Evolutionary conservation across 192 early-diverging fungal species (phyloP).

Genomic region (Phycomyces blakesleeanus): DNA sequence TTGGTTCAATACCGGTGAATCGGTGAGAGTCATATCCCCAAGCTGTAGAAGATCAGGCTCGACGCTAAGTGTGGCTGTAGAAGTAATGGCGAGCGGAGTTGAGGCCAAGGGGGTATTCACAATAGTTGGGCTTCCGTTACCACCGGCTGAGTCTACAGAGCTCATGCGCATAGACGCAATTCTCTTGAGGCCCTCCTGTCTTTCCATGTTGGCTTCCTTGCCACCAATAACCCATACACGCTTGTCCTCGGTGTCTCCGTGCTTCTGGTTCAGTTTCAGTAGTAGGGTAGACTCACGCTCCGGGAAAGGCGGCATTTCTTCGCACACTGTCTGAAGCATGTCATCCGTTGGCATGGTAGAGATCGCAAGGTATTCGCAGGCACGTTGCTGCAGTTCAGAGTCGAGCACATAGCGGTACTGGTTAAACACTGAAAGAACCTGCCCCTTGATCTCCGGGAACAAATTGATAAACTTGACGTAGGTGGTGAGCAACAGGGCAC

Average conservation of each 20-base stretch:
- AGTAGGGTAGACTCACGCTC: conserved; percentile 90
- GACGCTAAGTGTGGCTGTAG: background rate
- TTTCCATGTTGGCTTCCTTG: conserved; percentile 70
- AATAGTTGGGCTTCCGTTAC: background rate
- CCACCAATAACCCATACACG: conserved; percentile 93
- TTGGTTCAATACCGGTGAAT: background rate
- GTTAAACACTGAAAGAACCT: conserved; percentile 82
- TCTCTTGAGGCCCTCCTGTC: conserved; percentile 39
- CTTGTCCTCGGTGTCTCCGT: conserved; percentile 91
- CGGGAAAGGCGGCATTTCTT: conserved; percentile 98
- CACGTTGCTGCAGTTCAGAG: conserved; percentile 95
- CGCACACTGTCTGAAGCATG: conserved; percentile 87
- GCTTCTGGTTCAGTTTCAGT: conserved; percentile 76
- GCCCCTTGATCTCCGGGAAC: conserved; percentile 95
- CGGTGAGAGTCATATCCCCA: conserved; percentile 26
- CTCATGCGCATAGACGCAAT: conserved; percentile 28
- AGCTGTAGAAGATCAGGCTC: conserved; percentile 36
- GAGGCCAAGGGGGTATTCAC: conserved; percentile 7
- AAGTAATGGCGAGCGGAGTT: background rate
- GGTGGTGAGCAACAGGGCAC: conserved; percentile 84
- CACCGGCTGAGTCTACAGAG: background rate
- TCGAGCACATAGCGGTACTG: conserved; percentile 87
- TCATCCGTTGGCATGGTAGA: conserved; percentile 80
- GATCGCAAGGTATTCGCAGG: conserved; percentile 92
- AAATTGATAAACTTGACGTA: conserved; percentile 96